Base-by-base conservation (phyloP, 1,284 basidiomycete species). In the Cystobasidium slooffiae region DNA sequence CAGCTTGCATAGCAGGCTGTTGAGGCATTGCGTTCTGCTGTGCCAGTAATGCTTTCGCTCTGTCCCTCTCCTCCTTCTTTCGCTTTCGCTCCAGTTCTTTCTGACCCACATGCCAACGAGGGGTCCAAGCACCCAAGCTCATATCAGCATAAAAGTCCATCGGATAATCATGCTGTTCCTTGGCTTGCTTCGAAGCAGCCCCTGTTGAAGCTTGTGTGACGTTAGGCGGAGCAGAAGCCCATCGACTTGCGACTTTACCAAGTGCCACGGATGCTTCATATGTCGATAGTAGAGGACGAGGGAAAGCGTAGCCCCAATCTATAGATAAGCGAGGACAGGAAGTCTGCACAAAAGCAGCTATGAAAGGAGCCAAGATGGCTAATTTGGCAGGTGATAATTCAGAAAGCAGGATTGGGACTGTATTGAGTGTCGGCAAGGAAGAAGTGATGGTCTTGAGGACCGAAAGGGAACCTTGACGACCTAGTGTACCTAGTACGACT, bases 261-360 rank as follows among this genome's bases (percentile, higher is more conserved):
- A 97, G 85, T 5, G 91, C 93, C 3, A 98, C 92, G 9, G 90
- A 90, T 0, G 93, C 91, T 83, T 99, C 97, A 82, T 98, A 99
- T 0, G 96, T 94, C 78, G 90, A 96, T 39, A 99, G 84, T 58
- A 99, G 84, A 0, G 97, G 97, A 41, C 88, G 86, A 65, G 90
- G 86, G 83, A 99, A 99, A 0, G 96, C 96, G 80, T 94, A 94
- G 1, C 94, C 94, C 97, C 97, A 99, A 82, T 99, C 97, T 76
- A 99, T 99, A 7, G 93, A 95, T 64, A 99, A 84, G 16, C 96
- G 88, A 1, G 96, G 96, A 83, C 96, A 98, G 0, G 93, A 93
- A 1, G 96, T 98, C 82, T 98, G 96, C 22, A 98, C 89, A 80
- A 97, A 97, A 0, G 91, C 89, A 4, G 91, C 89, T 73, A 98